phyloP scores from a whole-genome alignment of 2,329 filamentous ascomycete genomes.

The Phaeosphaeriaceae sp. region DNA sequence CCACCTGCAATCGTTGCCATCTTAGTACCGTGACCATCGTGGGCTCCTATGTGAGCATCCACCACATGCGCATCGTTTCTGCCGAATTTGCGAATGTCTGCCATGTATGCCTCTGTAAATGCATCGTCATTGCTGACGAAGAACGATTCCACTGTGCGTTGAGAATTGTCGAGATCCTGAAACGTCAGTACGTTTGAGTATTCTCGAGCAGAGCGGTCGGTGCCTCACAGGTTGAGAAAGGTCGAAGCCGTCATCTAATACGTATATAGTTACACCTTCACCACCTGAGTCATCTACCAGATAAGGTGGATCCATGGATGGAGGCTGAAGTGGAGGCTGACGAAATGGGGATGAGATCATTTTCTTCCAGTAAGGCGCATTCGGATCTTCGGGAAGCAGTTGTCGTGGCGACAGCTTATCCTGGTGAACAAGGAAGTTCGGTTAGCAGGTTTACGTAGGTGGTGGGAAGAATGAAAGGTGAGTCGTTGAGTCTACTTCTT shows the following conservation, averaged over 20 bases:
- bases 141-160: conserved; percentile 1
- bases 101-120: background rate
- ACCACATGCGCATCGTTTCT: background rate
- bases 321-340: background rate
- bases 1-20: conserved; percentile 11
- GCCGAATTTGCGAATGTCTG: background rate
- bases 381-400: background rate
- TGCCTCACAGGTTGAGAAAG: conserved; percentile 3
- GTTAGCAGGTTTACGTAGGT: too few relatives aligned
- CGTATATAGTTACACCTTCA: conserved; percentile 11
- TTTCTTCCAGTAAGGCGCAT: conserved; percentile 13
- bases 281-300: conserved; percentile 10
- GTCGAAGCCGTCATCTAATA: conserved; percentile 16
- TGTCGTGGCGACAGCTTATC: background rate
- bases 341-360: conserved; percentile 11
- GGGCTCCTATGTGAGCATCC: background rate
- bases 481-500: too few relatives aligned
- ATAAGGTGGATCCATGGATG: conserved; percentile 6
- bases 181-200: background rate
- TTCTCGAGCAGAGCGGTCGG: too few relatives aligned
- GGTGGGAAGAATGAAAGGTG: too few relatives aligned
- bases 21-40: conserved; percentile 1
- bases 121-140: background rate
- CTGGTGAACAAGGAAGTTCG: too few relatives aligned
- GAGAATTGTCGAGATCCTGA: conserved; percentile 3